phyloP scores from a whole-genome alignment of 768 basidiomycete species.

The Lactifluus pinguis region DNA sequence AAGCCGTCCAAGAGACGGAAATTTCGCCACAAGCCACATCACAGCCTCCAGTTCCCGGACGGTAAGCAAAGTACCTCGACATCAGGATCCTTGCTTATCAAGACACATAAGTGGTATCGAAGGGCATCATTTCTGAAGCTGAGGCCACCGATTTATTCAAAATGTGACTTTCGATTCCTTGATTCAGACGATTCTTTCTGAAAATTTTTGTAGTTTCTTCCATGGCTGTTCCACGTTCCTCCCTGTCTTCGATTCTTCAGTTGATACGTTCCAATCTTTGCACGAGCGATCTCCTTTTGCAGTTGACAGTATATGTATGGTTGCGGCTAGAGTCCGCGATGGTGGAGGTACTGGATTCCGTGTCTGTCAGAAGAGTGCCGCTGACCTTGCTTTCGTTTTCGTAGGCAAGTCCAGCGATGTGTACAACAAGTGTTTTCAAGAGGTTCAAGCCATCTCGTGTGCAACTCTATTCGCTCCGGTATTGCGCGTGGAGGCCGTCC shows the following conservation, averaged over 20 bases:
- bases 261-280: slow-evolving; percentile 82
- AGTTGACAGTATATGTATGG: slow-evolving; percentile 88
- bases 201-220: slow-evolving; percentile 54
- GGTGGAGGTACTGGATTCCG: slow-evolving; percentile 57
- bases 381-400: slow-evolving; percentile 6
- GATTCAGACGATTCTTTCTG: slow-evolving; percentile 15
- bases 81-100: slow-evolving; percentile 3
- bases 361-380: neutral
- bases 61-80: slow-evolving; percentile 34
- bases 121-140: slow-evolving; percentile 67
- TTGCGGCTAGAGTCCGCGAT: slow-evolving; percentile 83
- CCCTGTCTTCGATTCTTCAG: slow-evolving; percentile 73
- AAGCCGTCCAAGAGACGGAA: slow-evolving; percentile 67
- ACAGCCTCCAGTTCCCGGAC: slow-evolving; percentile 64
- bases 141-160: slow-evolving; percentile 83
- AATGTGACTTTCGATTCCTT: slow-evolving; percentile 43
- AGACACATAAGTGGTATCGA: slow-evolving; percentile 58
- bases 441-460: slow-evolving; percentile 78
- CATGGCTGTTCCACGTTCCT: slow-evolving; percentile 88
- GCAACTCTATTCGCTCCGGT: slow-evolving; percentile 86
- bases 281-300: slow-evolving; percentile 90
- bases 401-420: slow-evolving; percentile 70
- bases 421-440: slow-evolving; percentile 65
- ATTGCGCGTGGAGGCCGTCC: slow-evolving; percentile 76
- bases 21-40: slow-evolving; percentile 51